Conservation (phyloP, 148 eudicot species). For the Rhododendron griersonianum region DNA sequence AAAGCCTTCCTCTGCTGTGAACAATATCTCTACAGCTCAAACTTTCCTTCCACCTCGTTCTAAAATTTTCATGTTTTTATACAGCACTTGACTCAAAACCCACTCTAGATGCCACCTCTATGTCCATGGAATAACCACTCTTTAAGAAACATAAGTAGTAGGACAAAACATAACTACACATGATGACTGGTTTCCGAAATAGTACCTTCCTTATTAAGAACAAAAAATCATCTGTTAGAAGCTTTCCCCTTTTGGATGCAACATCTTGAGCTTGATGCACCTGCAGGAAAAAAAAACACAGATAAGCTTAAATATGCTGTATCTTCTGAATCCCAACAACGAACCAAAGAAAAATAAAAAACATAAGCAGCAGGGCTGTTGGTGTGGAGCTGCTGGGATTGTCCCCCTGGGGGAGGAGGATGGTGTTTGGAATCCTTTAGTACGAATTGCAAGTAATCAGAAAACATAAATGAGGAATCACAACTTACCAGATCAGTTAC, state of each 20-base stretch:
- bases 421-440: neutral
- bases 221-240: slow-evolving; percentile 85
- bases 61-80: neutral
- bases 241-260: slow-evolving; percentile 85
- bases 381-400: neutral
- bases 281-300: slow-evolving; percentile 29
- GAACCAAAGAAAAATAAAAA: neutral
- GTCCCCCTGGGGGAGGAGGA: too few species aligned
- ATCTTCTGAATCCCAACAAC: neutral
- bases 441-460: neutral
- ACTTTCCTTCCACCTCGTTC: neutral
- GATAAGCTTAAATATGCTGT: neutral
- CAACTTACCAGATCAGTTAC: slow-evolving; percentile 83
- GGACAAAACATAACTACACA: neutral
- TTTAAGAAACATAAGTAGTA: neutral
- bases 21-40: neutral
- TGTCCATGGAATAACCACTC: neutral
- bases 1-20: neutral
- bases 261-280: slow-evolving; percentile 91
- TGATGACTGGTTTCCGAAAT: neutral
- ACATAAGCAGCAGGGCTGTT: neutral
- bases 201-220: slow-evolving; percentile 84
- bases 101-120: neutral
- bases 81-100: neutral
- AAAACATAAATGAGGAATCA: neutral